A percentile compares a stretch with the other conserved stretches of the same genome.
Conservation (phyloP, 306 rosid genomes). For the Begonia masoniana region DNA sequence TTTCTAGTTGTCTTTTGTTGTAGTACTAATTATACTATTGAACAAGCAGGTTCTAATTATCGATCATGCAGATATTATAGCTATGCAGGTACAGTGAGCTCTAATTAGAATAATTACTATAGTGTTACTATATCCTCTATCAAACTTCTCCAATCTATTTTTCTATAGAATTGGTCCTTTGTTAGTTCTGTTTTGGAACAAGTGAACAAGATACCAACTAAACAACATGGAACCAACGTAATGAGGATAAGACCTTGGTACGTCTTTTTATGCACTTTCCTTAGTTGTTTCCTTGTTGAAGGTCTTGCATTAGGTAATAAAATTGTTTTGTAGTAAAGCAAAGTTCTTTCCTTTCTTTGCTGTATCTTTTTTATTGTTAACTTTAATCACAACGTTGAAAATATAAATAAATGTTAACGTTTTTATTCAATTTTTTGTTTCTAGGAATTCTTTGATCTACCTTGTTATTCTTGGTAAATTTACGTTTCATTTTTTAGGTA, state of each 20-base stretch:
- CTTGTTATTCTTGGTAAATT: too few relatives aligned
- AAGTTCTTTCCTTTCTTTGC: too few relatives aligned
- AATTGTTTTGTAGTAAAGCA: not conserved
- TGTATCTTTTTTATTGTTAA: too few relatives aligned
- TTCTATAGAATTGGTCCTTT: slow-evolving; percentile 61
- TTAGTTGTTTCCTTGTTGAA: not conserved
- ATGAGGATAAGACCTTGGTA: slow-evolving; percentile 89
- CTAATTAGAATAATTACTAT: slow-evolving; percentile 14
- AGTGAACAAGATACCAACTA: slow-evolving; percentile 62
- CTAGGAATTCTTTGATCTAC: too few relatives aligned
- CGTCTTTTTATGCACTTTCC: slow-evolving; percentile 6
- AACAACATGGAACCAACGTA: slow-evolving; percentile 64
- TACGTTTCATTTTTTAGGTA: slow-evolving; percentile 35
- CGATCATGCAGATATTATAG: slow-evolving; percentile 90
- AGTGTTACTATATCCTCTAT: slow-evolving; percentile 4
- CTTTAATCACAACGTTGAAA: too few relatives aligned
- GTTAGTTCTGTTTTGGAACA: slow-evolving; percentile 57
- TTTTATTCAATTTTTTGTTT: too few relatives aligned
- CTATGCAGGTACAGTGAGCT: slow-evolving; percentile 62
- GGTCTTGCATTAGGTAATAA: not conserved
- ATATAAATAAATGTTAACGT: too few relatives aligned
- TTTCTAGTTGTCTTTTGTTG: slow-evolving; percentile 2
- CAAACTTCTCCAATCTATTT: not conserved
- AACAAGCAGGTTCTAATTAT: slow-evolving; percentile 63
- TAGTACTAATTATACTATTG: slow-evolving; percentile 7